Evolutionary conservation across 495 filamentous ascomycete genomes (phyloP).

Genomic region (Aspergillus sparsus): DNA sequence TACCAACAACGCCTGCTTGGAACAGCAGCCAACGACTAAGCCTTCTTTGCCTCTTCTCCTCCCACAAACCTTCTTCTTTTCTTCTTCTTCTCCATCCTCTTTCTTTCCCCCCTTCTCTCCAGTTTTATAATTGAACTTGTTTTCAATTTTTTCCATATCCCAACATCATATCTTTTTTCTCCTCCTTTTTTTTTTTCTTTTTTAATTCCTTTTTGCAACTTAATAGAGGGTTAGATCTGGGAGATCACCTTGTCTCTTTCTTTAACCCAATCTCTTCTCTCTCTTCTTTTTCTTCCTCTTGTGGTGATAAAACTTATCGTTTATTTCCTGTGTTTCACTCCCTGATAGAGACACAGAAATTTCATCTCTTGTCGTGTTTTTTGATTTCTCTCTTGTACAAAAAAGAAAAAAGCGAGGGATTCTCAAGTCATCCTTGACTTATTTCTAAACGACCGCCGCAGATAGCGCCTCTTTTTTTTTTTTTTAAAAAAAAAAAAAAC

Average conservation of each 20-base stretch:
- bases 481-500: too few relatives aligned
- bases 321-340: conserved; percentile 22
- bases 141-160: conserved; percentile 36
- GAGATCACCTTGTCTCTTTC: conserved; percentile 31
- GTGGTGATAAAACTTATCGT: conserved; percentile 15
- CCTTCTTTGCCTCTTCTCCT: conserved; percentile 35
- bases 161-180: conserved; percentile 41
- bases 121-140: conserved; percentile 21
- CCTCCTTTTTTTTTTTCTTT: conserved; percentile 34
- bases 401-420: conserved; percentile 20
- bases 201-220: conserved; percentile 35
- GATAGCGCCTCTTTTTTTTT: conserved; percentile 18
- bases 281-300: conserved; percentile 13
- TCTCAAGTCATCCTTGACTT: conserved; percentile 17
- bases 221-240: conserved; percentile 36
- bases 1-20: conserved; percentile 11
- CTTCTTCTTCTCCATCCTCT: conserved; percentile 35
- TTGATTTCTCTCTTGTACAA: conserved; percentile 17
- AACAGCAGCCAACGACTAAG: conserved; percentile 27
- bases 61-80: conserved; percentile 38
- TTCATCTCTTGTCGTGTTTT: conserved; percentile 17
- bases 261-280: conserved; percentile 21
- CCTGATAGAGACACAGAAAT: conserved; percentile 25
- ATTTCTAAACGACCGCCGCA: conserved; percentile 10
- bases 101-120: conserved; percentile 30